phyloP scores from a whole-genome alignment of 192 early-diverging fungal genomes.

The Coemansia sp. region DNA sequence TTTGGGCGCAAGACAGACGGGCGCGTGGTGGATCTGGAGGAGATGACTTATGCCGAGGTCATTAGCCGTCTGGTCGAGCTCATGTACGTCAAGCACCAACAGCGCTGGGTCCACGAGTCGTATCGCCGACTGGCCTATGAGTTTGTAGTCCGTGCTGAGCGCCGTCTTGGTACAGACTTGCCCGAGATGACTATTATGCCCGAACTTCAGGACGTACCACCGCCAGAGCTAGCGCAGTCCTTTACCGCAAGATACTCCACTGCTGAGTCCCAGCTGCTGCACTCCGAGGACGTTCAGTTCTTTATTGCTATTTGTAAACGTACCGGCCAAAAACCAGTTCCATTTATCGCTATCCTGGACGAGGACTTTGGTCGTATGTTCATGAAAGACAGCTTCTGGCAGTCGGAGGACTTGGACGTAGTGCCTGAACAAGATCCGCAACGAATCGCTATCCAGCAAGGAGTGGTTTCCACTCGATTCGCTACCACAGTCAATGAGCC shows the following conservation, averaged over 20 bases:
- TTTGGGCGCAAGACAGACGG: slow-evolving; percentile 86
- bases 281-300: slow-evolving; percentile 47
- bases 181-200: slow-evolving; percentile 1
- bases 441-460: slow-evolving; percentile 85
- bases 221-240: slow-evolving; percentile 37
- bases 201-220: not conserved
- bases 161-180: slow-evolving; percentile 56
- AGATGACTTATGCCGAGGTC: slow-evolving; percentile 95
- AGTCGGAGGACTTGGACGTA: slow-evolving; percentile 85
- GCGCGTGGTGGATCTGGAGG: slow-evolving; percentile 75
- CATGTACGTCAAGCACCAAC: slow-evolving; percentile 76
- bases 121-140: slow-evolving; percentile 78
- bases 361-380: slow-evolving; percentile 90
- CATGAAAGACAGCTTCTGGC: slow-evolving; percentile 92
- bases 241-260: slow-evolving; percentile 19
- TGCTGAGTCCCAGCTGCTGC: slow-evolving; percentile 35
- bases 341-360: slow-evolving; percentile 91
- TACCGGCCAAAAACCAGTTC: slow-evolving; percentile 80
- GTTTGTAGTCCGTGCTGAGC: slow-evolving; percentile 82
- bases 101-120: slow-evolving; percentile 81
- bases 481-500: slow-evolving; percentile 80
- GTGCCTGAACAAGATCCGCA: slow-evolving; percentile 84
- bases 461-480: slow-evolving; percentile 80
- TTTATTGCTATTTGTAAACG: slow-evolving; percentile 53
- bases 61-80: slow-evolving; percentile 80